Evolutionary conservation across 495 filamentous ascomycete genomes (phyloP).

Genomic region (Glarea lozoyensis): DNA sequence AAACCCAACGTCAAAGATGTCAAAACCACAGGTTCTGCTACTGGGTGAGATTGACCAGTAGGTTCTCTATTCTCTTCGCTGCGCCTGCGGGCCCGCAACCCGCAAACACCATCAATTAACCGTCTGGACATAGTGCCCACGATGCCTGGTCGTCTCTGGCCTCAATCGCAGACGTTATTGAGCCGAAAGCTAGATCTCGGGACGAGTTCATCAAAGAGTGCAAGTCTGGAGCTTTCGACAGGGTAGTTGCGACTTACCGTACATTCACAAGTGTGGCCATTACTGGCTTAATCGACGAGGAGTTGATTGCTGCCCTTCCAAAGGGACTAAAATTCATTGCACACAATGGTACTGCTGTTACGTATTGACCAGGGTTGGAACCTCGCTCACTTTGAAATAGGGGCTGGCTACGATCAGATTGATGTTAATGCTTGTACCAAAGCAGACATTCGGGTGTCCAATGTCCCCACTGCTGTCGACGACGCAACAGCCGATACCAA

Average conservation of each 20-base stretch:
- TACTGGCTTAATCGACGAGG: slow-evolving; percentile 62
- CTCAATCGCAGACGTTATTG: slow-evolving; percentile 40
- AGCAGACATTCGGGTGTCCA: slow-evolving; percentile 59
- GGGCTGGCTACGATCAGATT: slow-evolving; percentile 77
- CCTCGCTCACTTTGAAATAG: too few species aligned
- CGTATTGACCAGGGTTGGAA: too few species aligned
- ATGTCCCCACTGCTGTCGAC: slow-evolving; percentile 72
- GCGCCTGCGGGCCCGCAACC: neutral
- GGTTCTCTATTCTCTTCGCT: slow-evolving; percentile 15
- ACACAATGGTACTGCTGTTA: slow-evolving; percentile 36
- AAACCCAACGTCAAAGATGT: slow-evolving; percentile 18
- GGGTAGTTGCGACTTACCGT: slow-evolving; percentile 61
- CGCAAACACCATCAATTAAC: neutral
- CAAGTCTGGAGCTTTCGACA: slow-evolving; percentile 56
- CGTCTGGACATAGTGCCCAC: slow-evolving; percentile 25
- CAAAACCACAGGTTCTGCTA: slow-evolving; percentile 42
- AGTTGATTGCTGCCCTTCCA: slow-evolving; percentile 54
- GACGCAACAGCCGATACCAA: slow-evolving; percentile 73
- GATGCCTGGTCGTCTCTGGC: slow-evolving; percentile 41
- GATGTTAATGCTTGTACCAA: slow-evolving; percentile 61
- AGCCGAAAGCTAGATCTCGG: slow-evolving; percentile 35
- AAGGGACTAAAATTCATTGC: slow-evolving; percentile 42
- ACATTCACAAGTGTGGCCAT: slow-evolving; percentile 59
- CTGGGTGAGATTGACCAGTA: slow-evolving; percentile 49
- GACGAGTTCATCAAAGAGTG: slow-evolving; percentile 68